Conservation (phyloP, 1,284 basidiomycete genomes). For the Ganoderma lucidum region DNA sequence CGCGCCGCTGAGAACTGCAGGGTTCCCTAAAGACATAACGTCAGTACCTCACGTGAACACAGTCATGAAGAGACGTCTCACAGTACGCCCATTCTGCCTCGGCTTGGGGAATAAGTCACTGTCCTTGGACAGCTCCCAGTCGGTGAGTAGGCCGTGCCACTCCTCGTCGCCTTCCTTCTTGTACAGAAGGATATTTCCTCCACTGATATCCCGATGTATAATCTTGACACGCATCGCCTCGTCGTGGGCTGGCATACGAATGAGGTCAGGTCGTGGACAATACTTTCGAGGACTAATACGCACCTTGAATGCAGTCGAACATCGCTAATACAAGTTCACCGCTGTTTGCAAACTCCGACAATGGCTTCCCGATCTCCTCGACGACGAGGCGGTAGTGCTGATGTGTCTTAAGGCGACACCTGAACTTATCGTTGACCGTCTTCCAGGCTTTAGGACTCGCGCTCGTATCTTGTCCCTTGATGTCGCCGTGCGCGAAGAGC, state of each 20-base stretch:
- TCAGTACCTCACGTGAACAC: not conserved
- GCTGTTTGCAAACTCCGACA: constrained; percentile 13
- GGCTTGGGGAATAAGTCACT: not conserved
- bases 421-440: not conserved
- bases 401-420: constrained; percentile 16
- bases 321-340: not conserved
- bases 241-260: not conserved
- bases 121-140: constrained; percentile 23
- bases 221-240: constrained; percentile 7
- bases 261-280: too few relatives aligned
- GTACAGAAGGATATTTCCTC: constrained; percentile 22
- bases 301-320: constrained; percentile 8
- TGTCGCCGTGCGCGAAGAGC: constrained; percentile 24
- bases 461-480: constrained; percentile 10
- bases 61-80: not conserved
- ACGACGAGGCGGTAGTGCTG: constrained; percentile 27
- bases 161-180: not conserved
- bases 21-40: constrained; percentile 13
- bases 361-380: constrained; percentile 22
- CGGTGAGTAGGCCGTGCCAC: constrained; percentile 5
- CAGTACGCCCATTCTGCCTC: constrained; percentile 15
- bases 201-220: constrained; percentile 25
- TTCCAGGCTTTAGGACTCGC: not conserved
- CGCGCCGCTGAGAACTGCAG: constrained; percentile 23
- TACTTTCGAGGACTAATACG: not conserved